Base-by-base conservation (phyloP, 2,329 filamentous ascomycete species). In the Parasarocladium wereldwijsianum region DNA sequence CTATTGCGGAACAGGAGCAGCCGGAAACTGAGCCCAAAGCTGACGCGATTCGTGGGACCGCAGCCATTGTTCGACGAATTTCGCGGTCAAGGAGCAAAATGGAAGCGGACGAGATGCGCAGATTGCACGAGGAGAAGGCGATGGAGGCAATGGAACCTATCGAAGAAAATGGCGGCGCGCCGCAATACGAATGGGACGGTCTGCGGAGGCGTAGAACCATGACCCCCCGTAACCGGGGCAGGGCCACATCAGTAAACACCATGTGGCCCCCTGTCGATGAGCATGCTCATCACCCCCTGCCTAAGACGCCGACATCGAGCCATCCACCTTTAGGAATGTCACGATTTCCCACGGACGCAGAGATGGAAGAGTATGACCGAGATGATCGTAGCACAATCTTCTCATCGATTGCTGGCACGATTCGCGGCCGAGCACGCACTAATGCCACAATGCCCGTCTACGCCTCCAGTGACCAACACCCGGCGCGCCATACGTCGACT, bases 11-110 rank as follows among this genome's bases (percentile, higher is more conserved):
- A 44, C 84, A 93, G 46, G 84, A 93, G 49, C 85, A 96, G 49
- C 80, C 86, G n/a, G 90, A 98, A 52, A 79, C 80, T 10, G 90
- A 98, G 44, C 90, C 90, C 31, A 92, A 93, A 48, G 90, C 90
- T 10, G 90, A 98, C 51, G 85, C 90, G 8, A 92, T 98, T 45
- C 82, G 90, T 40, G 90, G 87, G 36, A 64, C 87, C 11, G 86
- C 83, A 6, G 84, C 85, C 26, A 84, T 98, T 35, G 67, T 98
- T 31, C 74, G 90, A 37, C 73, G 81, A 10, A 64, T 98, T 29
- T 94, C 85, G 1, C 64, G 64, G 8, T 66, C 76, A 1, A 69
- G 90, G 36, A 70, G 78, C 36, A 79, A 77, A 47, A 79, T 79
- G 61, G 83, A 96, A 49, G 63, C 74, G 6, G 72, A 82, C 25